Percentiles rank a stretch among this genome's conserved stretches.
Evolutionary conservation across 345 rosid species (phyloP).

Genomic region (Litchi chinensis): DNA sequence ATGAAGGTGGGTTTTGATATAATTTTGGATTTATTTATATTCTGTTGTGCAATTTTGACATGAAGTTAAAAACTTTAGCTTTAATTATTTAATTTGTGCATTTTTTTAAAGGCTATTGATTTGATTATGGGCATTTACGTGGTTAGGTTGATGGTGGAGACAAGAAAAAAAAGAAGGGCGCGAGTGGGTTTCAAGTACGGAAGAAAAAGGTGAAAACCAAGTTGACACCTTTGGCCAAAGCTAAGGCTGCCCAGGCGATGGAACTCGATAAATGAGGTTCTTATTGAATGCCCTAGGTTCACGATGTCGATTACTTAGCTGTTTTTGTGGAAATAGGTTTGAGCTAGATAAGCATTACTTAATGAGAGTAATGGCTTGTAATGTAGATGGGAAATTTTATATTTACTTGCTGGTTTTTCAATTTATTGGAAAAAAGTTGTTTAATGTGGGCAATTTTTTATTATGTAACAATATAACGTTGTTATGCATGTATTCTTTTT

Average conservation of each 20-base stretch:
- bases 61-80: not conserved
- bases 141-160: constrained; percentile 69
- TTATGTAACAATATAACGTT: not conserved
- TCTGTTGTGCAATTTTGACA: not conserved
- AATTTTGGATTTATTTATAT: not conserved
- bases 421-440: not conserved
- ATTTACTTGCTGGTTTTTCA: not conserved
- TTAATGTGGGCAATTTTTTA: not conserved
- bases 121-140: not conserved
- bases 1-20: constrained; percentile 67
- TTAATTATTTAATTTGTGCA: too few relatives aligned
- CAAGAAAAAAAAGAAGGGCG: constrained; percentile 67
- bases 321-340: constrained; percentile 6
- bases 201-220: constrained; percentile 91
- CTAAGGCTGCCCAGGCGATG: constrained; percentile 96
- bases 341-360: constrained; percentile 8
- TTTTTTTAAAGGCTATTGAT: not conserved
- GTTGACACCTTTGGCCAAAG: constrained; percentile 68
- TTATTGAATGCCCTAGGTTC: not conserved
- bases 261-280: constrained; percentile 76
- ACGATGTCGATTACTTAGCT: not conserved
- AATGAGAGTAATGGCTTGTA: constrained; percentile 13
- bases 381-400: constrained; percentile 9
- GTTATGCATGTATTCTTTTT: not conserved
- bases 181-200: constrained; percentile 78